These are phyloP conservation scores for Olyra latifolia DNA, from an alignment of 176 grass and related monocot genomes.

Conservation along the genomic window DNA sequence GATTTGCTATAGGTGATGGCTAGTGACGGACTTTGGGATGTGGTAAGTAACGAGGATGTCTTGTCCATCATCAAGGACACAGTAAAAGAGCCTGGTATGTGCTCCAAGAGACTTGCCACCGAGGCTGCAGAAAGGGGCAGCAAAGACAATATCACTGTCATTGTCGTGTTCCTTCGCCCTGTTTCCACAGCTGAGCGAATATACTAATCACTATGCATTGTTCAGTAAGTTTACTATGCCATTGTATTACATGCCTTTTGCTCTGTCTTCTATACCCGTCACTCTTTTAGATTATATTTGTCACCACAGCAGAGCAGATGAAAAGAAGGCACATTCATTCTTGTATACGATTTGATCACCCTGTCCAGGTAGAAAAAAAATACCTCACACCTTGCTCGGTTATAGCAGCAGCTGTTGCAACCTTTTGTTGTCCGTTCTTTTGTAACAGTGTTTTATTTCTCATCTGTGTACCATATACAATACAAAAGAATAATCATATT, in stretches of 20 bases:
- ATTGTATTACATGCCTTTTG: not conserved
- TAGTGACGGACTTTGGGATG: conserved; percentile 88
- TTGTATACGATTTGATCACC: conserved; percentile 2
- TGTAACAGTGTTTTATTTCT: not conserved
- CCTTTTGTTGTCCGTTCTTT: not conserved
- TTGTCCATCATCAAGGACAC: conserved; percentile 94
- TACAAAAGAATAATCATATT: not conserved
- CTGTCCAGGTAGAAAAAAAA: conserved; percentile 8
- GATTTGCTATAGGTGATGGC: conserved; percentile 70
- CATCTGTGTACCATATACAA: not conserved
- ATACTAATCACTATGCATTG: conserved; percentile 45
- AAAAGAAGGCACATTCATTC: conserved; percentile 17
- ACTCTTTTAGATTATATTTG: not conserved
- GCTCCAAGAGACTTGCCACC: conserved; percentile 81
- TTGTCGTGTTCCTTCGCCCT: conserved; percentile 84
- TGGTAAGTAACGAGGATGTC: conserved; percentile 83
- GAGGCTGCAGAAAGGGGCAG: conserved; percentile 77
- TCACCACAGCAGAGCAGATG: not conserved
- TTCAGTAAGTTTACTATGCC: not conserved
- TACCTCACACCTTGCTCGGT: not conserved
- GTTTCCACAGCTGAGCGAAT: conserved; percentile 86
- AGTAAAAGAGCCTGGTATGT: conserved; percentile 91
- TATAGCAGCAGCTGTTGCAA: not conserved
- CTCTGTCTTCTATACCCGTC: too few relatives aligned
- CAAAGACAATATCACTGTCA: conserved; percentile 94